Base-by-base conservation (phyloP, 83 land plant genomes). In the Picea abies region DNA sequence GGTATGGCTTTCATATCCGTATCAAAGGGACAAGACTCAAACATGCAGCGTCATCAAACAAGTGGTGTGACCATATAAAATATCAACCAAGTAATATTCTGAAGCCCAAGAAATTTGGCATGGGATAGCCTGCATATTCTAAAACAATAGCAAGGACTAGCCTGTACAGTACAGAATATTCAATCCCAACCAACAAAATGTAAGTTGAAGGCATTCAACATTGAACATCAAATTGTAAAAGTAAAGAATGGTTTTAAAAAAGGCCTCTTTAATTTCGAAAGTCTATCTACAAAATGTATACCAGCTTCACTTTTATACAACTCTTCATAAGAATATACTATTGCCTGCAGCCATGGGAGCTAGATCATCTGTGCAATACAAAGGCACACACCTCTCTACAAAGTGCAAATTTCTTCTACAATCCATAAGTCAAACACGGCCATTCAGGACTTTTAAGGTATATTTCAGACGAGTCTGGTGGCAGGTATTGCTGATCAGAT, bases 241-340 rank as follows among this genome's bases (percentile, higher is more conserved):
- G 77, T 20, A 73, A 47, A 73, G 22, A 73, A 73, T 41, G 11
- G 58, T n/a, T 41, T 44, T 41, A 11, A 20, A 73, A 73, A 22
- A 25, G 56, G 23, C 52, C 77, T 20, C 58, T 47, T 73, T 73
- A 19, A 22, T 44, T 72, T 47, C 19, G 25, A 73, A 56, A 73
- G 77, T 73, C 22, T 73, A 73, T 73, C 77, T 73, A 73, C 77
- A 73, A 73, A 73, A 73, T 73, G 77, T 47, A 22, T 73, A 73
- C 58, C 77, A 73, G 77, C 60, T 73, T 73, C 77, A 73, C 58
- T 73, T 73, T 52, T 73, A 73, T 73, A 73, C 77, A 73, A 44
- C 77, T 73, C 77, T 73, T 73, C 77, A 73, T 73, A 41, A 73
- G 77, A 73, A 73, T 73, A 73, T 73, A 73, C 77, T 44, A 73